Conservation (phyloP, 495 filamentous ascomycete species). For the Aspergillus mulundensis region DNA sequence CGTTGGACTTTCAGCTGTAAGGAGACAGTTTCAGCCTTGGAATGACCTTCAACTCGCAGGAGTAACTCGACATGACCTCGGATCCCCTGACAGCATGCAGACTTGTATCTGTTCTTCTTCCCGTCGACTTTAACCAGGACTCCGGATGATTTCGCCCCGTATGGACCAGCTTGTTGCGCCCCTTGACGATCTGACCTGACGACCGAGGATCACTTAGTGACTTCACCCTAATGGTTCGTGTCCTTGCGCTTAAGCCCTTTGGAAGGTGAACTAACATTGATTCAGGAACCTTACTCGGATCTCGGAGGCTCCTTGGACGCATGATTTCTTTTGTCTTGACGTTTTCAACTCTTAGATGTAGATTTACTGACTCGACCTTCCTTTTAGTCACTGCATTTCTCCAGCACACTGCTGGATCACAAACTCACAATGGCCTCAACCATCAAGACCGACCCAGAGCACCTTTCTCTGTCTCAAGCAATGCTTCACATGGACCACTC, state of each 20-base stretch:
- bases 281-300: constrained; percentile 10
- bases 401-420: constrained; percentile 13
- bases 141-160: not conserved
- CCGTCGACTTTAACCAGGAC: not conserved
- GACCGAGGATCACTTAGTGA: not conserved
- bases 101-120: not conserved
- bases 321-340: constrained; percentile 15
- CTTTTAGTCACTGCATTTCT: constrained; percentile 24
- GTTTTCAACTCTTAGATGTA: constrained; percentile 9
- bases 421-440: constrained; percentile 36
- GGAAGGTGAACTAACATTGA: constrained; percentile 11
- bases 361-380: constrained; percentile 35
- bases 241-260: not conserved
- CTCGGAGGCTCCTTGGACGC: constrained; percentile 25
- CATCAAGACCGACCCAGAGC: constrained; percentile 35
- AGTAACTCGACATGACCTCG: constrained; percentile 2
- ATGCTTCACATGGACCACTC: constrained; percentile 30
- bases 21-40: constrained; percentile 12
- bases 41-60: not conserved
- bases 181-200: not conserved
- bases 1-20: constrained; percentile 6
- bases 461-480: constrained; percentile 35
- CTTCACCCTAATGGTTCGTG: constrained; percentile 1
- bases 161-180: constrained; percentile 9
- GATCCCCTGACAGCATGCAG: not conserved